These are phyloP conservation scores for Lotmaria passim DNA, from an alignment of 208 protist species.

Conservation along the genomic window DNA sequence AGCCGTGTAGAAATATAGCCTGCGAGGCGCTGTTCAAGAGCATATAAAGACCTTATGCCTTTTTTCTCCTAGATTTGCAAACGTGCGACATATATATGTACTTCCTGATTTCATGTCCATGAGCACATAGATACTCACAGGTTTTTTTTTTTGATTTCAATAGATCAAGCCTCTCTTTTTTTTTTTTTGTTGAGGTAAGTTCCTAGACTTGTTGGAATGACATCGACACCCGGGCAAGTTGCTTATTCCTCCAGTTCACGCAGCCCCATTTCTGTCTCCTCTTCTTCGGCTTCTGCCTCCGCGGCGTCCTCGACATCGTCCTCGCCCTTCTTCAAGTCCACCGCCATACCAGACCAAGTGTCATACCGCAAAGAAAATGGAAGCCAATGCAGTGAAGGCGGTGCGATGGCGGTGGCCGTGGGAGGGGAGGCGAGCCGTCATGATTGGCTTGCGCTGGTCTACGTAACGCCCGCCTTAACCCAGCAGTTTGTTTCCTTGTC, in stretches of 20 bases:
- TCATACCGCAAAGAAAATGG: too few relatives aligned
- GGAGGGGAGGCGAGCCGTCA: neutral
- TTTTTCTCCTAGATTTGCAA: too few relatives aligned
- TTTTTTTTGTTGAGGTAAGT: conserved; percentile 1
- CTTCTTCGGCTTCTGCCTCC: conserved; percentile 2
- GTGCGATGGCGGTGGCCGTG: neutral
- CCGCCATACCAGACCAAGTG: too few relatives aligned
- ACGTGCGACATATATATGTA: too few relatives aligned
- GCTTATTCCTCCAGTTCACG: conserved; percentile 11
- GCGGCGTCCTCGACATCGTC: neutral
- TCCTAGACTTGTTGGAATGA: too few relatives aligned
- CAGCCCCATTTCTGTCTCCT: conserved; percentile 25
- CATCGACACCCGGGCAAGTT: neutral
- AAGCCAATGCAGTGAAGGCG: too few relatives aligned
- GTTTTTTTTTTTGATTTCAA: conserved; percentile 11
- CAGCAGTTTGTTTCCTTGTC: conserved; percentile 27
- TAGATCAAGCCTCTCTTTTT: conserved; percentile 1
- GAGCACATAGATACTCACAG: too few relatives aligned
- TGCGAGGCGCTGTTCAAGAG: too few relatives aligned
- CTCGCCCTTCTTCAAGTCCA: neutral
- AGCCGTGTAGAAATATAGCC: too few relatives aligned
- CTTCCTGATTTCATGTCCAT: too few relatives aligned
- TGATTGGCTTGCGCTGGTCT: conserved; percentile 1
- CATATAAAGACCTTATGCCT: too few relatives aligned
- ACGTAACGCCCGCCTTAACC: conserved; percentile 20